A percentile compares a stretch with the other conserved stretches of the same genome.
These are phyloP conservation scores for Pseudozyma sp. DNA, from an alignment of 1,284 basidiomycete genomes.

Conservation along the genomic window DNA sequence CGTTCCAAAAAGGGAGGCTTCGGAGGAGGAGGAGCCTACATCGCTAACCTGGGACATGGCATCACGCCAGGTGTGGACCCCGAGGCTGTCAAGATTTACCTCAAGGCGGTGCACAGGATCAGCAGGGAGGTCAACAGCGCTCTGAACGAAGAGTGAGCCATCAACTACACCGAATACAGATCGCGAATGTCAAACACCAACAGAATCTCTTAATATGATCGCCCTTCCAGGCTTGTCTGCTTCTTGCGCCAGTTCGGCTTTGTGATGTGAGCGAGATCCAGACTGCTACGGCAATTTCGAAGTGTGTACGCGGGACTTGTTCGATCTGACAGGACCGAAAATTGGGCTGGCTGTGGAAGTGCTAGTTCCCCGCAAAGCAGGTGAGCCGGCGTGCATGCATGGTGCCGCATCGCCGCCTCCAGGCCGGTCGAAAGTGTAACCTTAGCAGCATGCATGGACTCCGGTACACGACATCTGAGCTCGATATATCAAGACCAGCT, in stretches of 20 bases:
- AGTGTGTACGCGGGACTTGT: background rate
- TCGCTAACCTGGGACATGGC: slow-evolving; percentile 95
- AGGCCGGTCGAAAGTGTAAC: no score
- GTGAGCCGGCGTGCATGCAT: slow-evolving; percentile 11
- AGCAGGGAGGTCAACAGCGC: slow-evolving; percentile 58
- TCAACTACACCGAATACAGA: background rate
- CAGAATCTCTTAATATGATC: background rate
- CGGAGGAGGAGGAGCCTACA: slow-evolving; percentile 73
- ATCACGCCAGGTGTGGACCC: slow-evolving; percentile 73
- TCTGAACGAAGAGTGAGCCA: slow-evolving; percentile 37
- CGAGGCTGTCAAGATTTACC: slow-evolving; percentile 62
- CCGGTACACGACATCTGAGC: no score
- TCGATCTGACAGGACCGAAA: background rate
- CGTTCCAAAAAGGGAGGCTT: slow-evolving; percentile 76
- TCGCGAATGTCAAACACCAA: no score
- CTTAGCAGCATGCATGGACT: background rate
- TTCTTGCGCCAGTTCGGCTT: no score
- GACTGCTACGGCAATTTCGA: no score
- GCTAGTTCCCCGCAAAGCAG: slow-evolving; percentile 10
- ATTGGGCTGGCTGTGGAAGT: background rate
- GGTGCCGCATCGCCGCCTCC: background rate
- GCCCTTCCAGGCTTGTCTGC: background rate
- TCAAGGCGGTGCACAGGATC: slow-evolving; percentile 64
- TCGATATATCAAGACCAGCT: no score
- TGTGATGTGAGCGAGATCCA: no score